Evolutionary conservation across 1,284 basidiomycete genomes (phyloP).

Genomic region (Ganoderma meredithae): DNA sequence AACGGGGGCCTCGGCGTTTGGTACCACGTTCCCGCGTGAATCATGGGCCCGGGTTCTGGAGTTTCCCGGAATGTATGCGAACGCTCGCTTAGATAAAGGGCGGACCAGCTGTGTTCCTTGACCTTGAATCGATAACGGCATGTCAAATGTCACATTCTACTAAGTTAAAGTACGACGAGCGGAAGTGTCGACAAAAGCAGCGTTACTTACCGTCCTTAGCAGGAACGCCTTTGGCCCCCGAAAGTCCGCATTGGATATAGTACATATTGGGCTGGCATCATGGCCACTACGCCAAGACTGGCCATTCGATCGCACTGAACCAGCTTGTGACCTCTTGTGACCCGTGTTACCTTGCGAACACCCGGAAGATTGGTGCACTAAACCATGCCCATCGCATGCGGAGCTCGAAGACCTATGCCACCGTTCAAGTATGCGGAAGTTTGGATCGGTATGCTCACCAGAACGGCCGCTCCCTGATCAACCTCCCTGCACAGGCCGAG

Average conservation of each 20-base stretch:
- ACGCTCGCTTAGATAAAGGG: not conserved
- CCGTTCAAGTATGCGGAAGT: not conserved
- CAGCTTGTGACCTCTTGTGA: not conserved
- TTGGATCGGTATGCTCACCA: no score
- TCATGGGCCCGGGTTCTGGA: not conserved
- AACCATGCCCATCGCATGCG: no score
- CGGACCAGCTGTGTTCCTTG: not conserved
- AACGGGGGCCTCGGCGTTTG: not conserved
- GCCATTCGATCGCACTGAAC: not conserved
- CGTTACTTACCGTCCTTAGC: not conserved
- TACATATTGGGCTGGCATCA: not conserved
- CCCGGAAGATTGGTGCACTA: no score
- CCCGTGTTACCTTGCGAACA: no score
- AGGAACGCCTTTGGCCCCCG: not conserved
- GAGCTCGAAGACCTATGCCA: no score
- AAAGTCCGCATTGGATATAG: not conserved
- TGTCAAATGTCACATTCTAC: not conserved
- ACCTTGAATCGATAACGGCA: conserved; percentile 1
- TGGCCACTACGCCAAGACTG: not conserved
- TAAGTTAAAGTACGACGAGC: not conserved
- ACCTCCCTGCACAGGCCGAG: not conserved
- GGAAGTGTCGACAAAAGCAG: not conserved
- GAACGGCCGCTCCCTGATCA: not conserved
- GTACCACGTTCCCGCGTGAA: conserved; percentile 3
- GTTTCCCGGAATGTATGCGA: not conserved